These are phyloP conservation scores for Penicillium roqueforti DNA, from an alignment of 495 filamentous ascomycete genomes.

Conservation along the genomic window DNA sequence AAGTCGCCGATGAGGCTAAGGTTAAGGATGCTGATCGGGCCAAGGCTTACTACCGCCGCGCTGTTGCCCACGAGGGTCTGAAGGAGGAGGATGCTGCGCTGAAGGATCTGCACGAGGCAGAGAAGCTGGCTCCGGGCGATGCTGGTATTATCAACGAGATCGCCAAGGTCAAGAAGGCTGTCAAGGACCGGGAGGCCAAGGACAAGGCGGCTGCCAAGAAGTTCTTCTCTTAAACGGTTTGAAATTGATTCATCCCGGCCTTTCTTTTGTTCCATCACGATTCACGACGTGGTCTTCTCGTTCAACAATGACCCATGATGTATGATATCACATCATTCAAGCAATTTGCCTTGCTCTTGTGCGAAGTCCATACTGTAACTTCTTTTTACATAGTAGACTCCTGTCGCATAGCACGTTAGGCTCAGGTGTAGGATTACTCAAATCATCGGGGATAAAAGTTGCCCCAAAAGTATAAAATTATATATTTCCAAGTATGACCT, in stretches of 20 bases:
- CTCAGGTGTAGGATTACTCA: background rate
- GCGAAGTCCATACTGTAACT: background rate
- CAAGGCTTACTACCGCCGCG: slow-evolving; percentile 84
- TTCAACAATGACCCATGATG: slow-evolving; percentile 19
- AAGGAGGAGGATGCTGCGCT: slow-evolving; percentile 86
- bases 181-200: slow-evolving; percentile 69
- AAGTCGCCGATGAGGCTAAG: slow-evolving; percentile 50
- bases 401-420: slow-evolving; percentile 9
- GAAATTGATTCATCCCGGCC: slow-evolving; percentile 1
- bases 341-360: slow-evolving; percentile 3
- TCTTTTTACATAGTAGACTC: slow-evolving; percentile 2
- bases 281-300: slow-evolving; percentile 29
- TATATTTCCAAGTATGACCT: background rate
- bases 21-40: slow-evolving; percentile 73
- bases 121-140: slow-evolving; percentile 71
- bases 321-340: slow-evolving; percentile 21
- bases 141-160: slow-evolving; percentile 72
- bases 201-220: slow-evolving; percentile 87
- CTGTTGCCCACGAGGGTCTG: slow-evolving; percentile 62
- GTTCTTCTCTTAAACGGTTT: slow-evolving; percentile 60
- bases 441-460: background rate
- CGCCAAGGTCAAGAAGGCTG: slow-evolving; percentile 65
- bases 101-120: slow-evolving; percentile 70
- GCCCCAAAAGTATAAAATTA: background rate
- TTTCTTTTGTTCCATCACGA: slow-evolving; percentile 18